phyloP scores from a whole-genome alignment of 2,329 filamentous ascomycete species.

The Fusarium chlamydosporum region DNA sequence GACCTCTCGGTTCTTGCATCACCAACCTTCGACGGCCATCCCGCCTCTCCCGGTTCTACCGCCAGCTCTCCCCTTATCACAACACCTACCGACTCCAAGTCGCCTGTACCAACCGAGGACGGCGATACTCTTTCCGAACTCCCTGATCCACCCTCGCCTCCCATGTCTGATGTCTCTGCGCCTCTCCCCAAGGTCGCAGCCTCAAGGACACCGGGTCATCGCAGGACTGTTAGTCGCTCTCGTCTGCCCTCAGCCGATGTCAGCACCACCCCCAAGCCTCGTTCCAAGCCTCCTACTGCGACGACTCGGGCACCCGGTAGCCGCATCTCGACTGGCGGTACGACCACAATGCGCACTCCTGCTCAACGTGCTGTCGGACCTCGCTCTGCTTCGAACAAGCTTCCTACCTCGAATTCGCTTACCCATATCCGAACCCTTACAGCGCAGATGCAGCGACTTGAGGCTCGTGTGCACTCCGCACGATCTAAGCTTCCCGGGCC shows the following conservation, averaged over 20 bases:
- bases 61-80: constrained; percentile 90
- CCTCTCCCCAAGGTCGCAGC: constrained; percentile 66
- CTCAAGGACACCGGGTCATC: constrained; percentile 51
- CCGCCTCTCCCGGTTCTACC: constrained; percentile 83
- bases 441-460: constrained; percentile 96
- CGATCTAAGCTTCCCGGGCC: constrained; percentile 92
- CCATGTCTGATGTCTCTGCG: constrained; percentile 87
- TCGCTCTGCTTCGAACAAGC: constrained; percentile 63
- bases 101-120: constrained; percentile 64
- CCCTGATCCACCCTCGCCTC: constrained; percentile 91
- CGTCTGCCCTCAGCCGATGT: constrained; percentile 69
- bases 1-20: constrained; percentile 76
- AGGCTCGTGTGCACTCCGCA: constrained; percentile 91
- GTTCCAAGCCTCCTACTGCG: constrained; percentile 61
- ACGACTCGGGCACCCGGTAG: constrained; percentile 55
- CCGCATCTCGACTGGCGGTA: constrained; percentile 62
- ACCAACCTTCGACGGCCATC: constrained; percentile 79
- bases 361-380: constrained; percentile 67
- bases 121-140: constrained; percentile 73
- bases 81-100: constrained; percentile 83
- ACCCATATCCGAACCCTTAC: constrained; percentile 94
- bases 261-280: constrained; percentile 70
- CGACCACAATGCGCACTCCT: constrained; percentile 65
- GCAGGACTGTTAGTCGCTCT: constrained; percentile 54
- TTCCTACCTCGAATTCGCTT: constrained; percentile 78